Evolutionary conservation across 2,329 filamentous ascomycete species (phyloP).

Genomic region (Colletotrichum sp.): DNA sequence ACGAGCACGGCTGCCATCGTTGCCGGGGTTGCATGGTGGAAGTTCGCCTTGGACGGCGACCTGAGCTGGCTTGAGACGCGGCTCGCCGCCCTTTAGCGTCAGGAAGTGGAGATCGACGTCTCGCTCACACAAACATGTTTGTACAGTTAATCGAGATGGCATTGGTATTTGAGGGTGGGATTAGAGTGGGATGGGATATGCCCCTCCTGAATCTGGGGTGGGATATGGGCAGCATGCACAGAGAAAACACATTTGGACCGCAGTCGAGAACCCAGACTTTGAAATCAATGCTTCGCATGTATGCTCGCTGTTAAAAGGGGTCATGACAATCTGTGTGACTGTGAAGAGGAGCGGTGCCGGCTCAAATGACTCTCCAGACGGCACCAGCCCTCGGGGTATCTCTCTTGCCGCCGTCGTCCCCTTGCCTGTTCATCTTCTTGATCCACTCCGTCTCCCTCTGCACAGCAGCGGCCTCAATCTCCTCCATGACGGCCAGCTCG

Average conservation of each 20-base stretch:
- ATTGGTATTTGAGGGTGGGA: neutral
- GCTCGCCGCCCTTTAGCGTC: neutral
- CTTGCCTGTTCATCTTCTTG: slow-evolving; percentile 53
- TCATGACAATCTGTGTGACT: neutral
- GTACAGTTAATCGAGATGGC: neutral
- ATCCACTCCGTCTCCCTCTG: slow-evolving; percentile 65
- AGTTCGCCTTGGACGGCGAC: slow-evolving; percentile 3
- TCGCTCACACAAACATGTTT: neutral
- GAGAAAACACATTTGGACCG: neutral
- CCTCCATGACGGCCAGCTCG: slow-evolving; percentile 67
- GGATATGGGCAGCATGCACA: neutral
- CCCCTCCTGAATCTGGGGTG: neutral
- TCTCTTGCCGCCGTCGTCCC: slow-evolving; percentile 36
- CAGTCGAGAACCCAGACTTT: neutral
- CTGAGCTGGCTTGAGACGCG: neutral
- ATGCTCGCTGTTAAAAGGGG: neutral
- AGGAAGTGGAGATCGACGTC: neutral
- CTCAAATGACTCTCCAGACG: slow-evolving; percentile 46
- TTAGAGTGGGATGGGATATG: neutral
- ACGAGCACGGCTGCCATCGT: slow-evolving; percentile 20
- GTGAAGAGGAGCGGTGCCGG: neutral
- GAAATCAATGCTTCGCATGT: neutral
- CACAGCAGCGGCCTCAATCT: slow-evolving; percentile 63
- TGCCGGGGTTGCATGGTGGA: slow-evolving; percentile 18
- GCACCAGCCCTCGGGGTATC: slow-evolving; percentile 47